Evolutionary conservation across 2,329 filamentous ascomycete genomes (phyloP).

Genomic region (Tolypocladium pustulatum): DNA sequence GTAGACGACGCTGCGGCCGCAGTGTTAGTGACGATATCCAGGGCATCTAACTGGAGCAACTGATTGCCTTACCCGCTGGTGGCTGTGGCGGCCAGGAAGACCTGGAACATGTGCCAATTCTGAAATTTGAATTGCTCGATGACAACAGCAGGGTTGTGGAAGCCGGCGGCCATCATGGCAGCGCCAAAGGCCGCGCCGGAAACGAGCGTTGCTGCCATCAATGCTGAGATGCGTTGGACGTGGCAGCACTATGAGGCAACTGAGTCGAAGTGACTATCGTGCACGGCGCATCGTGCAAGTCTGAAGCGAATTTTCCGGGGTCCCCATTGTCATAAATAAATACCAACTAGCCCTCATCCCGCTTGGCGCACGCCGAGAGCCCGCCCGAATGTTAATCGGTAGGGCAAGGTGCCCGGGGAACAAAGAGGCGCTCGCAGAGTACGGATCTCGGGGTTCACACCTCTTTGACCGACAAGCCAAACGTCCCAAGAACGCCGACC

Average conservation of each 20-base stretch:
- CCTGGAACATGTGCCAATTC: constrained; percentile 56
- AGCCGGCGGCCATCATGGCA: constrained; percentile 48
- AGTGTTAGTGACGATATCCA: background rate
- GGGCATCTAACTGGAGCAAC: background rate
- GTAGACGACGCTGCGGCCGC: constrained; percentile 29
- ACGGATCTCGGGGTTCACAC: background rate
- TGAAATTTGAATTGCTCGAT: constrained; percentile 47
- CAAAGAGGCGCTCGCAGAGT: background rate
- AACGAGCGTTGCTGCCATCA: constrained; percentile 22
- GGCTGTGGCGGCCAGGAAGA: constrained; percentile 52
- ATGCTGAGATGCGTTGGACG: background rate
- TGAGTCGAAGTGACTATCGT: background rate
- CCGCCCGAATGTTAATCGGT: background rate
- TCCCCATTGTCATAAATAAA: background rate
- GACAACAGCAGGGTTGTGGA: constrained; percentile 50
- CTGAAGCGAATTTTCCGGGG: background rate
- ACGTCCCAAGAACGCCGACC: background rate
- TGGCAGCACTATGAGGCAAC: background rate
- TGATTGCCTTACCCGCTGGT: constrained; percentile 43
- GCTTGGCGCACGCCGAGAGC: background rate
- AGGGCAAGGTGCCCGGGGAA: background rate
- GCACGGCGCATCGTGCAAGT: background rate
- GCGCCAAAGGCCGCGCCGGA: constrained; percentile 52
- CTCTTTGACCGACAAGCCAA: background rate
- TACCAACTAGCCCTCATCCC: background rate